phyloP scores from a whole-genome alignment of 2,329 filamentous ascomycete species.

The Dothideomycetes sp. region DNA sequence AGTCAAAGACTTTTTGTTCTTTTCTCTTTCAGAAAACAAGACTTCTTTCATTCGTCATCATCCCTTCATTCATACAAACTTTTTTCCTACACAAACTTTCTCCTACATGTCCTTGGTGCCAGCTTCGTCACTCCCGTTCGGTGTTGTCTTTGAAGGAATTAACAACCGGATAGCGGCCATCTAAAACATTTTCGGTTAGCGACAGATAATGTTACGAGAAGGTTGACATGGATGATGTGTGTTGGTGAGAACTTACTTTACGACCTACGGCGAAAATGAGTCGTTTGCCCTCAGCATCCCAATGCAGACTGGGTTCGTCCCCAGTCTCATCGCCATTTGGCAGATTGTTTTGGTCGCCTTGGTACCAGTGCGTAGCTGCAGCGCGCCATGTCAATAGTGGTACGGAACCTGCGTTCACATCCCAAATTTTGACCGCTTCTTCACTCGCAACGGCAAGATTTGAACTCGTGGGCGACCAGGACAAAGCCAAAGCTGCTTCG shows the following conservation, averaged over 20 bases:
- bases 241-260: constrained; percentile 1
- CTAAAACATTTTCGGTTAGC: constrained; percentile 2
- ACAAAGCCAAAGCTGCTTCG: constrained; percentile 30
- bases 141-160: background rate
- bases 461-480: constrained; percentile 36
- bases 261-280: constrained; percentile 40
- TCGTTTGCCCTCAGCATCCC: constrained; percentile 46
- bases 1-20: constrained; percentile 1
- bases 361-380: constrained; percentile 16
- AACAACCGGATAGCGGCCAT: constrained; percentile 13
- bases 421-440: constrained; percentile 38
- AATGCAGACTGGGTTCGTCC: constrained; percentile 34
- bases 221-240: background rate
- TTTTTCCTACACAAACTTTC: too few relatives aligned
- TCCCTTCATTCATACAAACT: too few relatives aligned
- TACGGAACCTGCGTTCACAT: constrained; percentile 18
- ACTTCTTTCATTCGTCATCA: too few relatives aligned
- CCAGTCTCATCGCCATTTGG: constrained; percentile 12
- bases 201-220: background rate
- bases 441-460: constrained; percentile 36
- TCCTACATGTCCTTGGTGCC: background rate
- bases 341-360: constrained; percentile 17
- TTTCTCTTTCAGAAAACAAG: background rate
- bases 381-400: constrained; percentile 23
- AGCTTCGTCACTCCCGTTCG: background rate